Base-by-base conservation (phyloP, 441 rosid species). In the Arabidopsis hybrid region DNA sequence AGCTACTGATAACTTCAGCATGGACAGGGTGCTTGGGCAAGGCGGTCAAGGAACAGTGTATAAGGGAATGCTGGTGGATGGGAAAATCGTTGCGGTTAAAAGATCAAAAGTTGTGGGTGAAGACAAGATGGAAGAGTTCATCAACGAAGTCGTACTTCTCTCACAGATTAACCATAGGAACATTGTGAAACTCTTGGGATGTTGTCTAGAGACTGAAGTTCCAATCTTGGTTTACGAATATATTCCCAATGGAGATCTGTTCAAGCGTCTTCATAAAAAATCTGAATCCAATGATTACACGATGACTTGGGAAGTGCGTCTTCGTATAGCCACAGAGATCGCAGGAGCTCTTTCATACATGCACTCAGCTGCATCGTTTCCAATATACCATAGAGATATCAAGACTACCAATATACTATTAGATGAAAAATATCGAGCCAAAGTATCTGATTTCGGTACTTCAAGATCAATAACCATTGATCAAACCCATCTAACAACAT, bases 1-100 rank as follows among this genome's bases (percentile, higher is more conserved):
- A 55, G 88, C 84, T 5, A 83, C 87, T 0, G 67, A 81, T 46
- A 79, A 79, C 53, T 84, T 71, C 5, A 36, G 67, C 13, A 72
- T 64, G 8, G 69, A 62, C 8, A 16, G 80, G 39, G 50, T 84
- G 26, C 67, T 84, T 4, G 87, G 86, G 11, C 63, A 59, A 11
- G 90, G 88, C 10, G 83, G 87, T 49, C 79, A 26, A 26, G 29
- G 29, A 26, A 26, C 29, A 3, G 29, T 26, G 29, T 26, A 26
- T 3, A 26, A 26, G 29, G 29, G 29, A 26, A 26, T 26, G 29
- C 29, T 26, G 29, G 29, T 26, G 29, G 29, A 26, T 26, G 29
- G 29, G 29, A 26, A 4, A 26, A 26, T 26, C 0, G 29, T 26
- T 26, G 29, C 29, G 29, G 29, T 26, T 26, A 26, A 26, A 26